Evolutionary conservation across 371 early-diverging fungal genomes (phyloP), one percentile per base, ranked within the genome.

Genomic region (Mortierella sp.): DNA sequence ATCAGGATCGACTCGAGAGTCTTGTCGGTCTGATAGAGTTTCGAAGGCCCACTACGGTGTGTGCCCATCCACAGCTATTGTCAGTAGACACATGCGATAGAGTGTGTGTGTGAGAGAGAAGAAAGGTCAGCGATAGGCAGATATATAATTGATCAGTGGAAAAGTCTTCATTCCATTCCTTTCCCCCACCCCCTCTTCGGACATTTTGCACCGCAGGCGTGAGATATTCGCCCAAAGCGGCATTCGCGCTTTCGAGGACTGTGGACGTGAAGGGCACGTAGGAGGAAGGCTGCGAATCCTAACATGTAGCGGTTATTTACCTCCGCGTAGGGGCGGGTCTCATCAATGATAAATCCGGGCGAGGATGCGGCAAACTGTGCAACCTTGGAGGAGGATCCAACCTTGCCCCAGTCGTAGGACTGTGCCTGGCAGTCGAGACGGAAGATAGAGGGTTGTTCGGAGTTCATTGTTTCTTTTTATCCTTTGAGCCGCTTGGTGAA

Each of bases 11-110:
- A 72, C 60, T 86, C 85, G 28, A 94, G 85, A 11, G 89, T 84
- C 30, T 32, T 76, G 8, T 81, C 63, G 34, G 81, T 73, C 28
- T 57, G 78, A 58, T 81, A 53, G 48, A 86, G 55, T 19, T 63
- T 60, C 6, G 96, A 94, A 3, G 97, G 97, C 1, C 92, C 97
- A 80, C 91, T 97, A 8, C 95, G 94, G 80, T 99, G 99, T 6
- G 97, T 97, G 27, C 98, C 98, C 97, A 97, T 97, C 99, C 97
- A 97, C 17, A 98, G 85, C 93, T 94, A 81, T 24, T 14, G 19
- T 17, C 24, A 39, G n/a, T n/a, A n/a, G n/a, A n/a, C n/a, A n/a
- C n/a, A n/a, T n/a, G n/a, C n/a, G n/a, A n/a, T n/a, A n/a, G n/a
- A n/a, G n/a, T n/a, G n/a, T n/a, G n/a, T n/a, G n/a, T n/a, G n/a